Conservation (phyloP, 257 asterid genomes). For the Solanum chilense region DNA sequence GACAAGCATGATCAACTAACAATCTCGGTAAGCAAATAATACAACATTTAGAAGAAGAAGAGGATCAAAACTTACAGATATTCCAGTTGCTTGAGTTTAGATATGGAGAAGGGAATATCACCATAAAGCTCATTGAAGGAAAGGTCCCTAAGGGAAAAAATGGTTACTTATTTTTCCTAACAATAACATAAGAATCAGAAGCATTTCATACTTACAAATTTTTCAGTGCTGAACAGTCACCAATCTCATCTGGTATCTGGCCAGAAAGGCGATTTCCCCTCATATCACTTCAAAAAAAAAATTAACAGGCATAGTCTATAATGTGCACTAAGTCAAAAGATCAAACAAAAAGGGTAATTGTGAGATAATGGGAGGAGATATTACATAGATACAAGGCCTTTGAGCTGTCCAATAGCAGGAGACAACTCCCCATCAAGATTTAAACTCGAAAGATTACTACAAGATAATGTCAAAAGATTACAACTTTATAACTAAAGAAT, state of each 20-base stretch:
- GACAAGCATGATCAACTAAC: neutral
- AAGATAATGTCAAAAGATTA: neutral
- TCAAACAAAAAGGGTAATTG: neutral
- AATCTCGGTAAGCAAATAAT: neutral
- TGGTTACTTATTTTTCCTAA: neutral
- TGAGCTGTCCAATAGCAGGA: conserved; percentile 82
- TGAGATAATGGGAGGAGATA: neutral
- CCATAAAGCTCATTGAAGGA: conserved; percentile 85
- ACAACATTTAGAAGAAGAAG: neutral
- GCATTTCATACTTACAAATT: conserved; percentile 39
- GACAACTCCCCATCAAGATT: conserved; percentile 94
- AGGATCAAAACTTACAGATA: conserved; percentile 32
- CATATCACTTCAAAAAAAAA: conserved; percentile 38
- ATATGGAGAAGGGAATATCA: conserved; percentile 87
- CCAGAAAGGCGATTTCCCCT: conserved; percentile 73
- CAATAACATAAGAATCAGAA: neutral
- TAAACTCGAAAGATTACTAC: conserved; percentile 79
- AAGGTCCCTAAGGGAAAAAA: conserved; percentile 42
- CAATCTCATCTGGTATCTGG: conserved; percentile 97
- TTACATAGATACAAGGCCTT: conserved; percentile 62
- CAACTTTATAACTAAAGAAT: neutral
- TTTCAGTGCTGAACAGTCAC: conserved; percentile 68
- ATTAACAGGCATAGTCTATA: neutral
- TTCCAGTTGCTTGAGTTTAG: conserved; percentile 89
- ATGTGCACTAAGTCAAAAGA: neutral